Percentiles rank a stretch among this genome's conserved stretches.
These are phyloP conservation scores for Verticillium albo-atrum DNA, from an alignment of 2,329 filamentous ascomycete species.

Conservation along the genomic window DNA sequence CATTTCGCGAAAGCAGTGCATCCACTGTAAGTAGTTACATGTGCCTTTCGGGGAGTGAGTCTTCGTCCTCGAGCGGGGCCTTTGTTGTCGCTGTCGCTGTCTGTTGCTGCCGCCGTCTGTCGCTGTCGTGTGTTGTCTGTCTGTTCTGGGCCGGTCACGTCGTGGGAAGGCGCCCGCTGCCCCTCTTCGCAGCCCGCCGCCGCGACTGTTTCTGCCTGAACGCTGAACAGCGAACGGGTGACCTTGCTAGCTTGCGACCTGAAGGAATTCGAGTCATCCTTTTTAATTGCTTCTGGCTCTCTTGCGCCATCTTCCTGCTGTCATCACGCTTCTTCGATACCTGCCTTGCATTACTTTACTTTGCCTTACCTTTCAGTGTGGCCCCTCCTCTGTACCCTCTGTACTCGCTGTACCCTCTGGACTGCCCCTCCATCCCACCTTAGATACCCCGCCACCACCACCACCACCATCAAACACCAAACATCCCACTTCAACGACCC, in stretches of 20 bases:
- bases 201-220: background rate
- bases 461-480: slow-evolving; percentile 1
- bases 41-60: too few species aligned
- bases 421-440: background rate
- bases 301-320: background rate
- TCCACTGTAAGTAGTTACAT: too few species aligned
- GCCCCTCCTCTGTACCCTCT: too few species aligned
- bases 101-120: too few species aligned
- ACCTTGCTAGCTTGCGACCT: background rate
- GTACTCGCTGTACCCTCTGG: too few species aligned
- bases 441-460: slow-evolving; percentile 1
- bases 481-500: slow-evolving; percentile 10
- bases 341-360: too few species aligned
- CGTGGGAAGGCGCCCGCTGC: background rate
- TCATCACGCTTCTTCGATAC: background rate
- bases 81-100: too few species aligned
- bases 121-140: background rate
- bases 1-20: background rate
- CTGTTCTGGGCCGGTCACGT: background rate
- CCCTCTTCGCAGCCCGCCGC: too few species aligned
- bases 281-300: background rate
- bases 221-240: background rate
- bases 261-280: background rate
- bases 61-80: too few species aligned
- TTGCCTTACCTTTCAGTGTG: background rate